Evolutionary conservation across 345 rosid genomes (phyloP), one percentile per base, ranked within the genome.

Genomic region (Leavenworthia alabamica): DNA sequence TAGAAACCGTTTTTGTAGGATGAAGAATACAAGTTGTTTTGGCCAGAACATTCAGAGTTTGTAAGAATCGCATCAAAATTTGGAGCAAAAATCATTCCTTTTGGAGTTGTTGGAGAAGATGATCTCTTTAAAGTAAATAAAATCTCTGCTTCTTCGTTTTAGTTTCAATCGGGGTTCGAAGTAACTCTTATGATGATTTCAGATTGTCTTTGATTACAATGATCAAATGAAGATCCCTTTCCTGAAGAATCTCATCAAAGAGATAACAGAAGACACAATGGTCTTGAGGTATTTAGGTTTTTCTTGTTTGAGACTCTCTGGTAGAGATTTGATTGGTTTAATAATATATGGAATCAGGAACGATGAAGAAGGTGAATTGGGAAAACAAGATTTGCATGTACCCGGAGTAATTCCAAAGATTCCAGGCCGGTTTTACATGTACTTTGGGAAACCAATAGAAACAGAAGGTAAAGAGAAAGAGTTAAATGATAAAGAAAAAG

Each of bases 31-130:
- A 84, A 82, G 75, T 49, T 84, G 51, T 73, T 84, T 58, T 86
- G 94, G 96, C 90, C 90, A 6, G 82, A 86, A 37, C 83, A 72
- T 17, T 73, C 80, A 3, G 96, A 89, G 71, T 86, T 89, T 62
- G 83, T 84, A 8, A 86, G 90, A 57, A 73, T 82, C 66, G 89
- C 94, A 22, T 80, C 96, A n/a, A 79, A 73, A 58, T 82, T 84
- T 60, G 94, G 89, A 35, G 89, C 94, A 54, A 89, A 79, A 45
- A 89, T 86, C 48, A 70, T 89, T 48, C 94, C 96, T 56, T 86
- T 82, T 33, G 86, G 86, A 0, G 56, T 60, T 3, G 84, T 86
- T 20, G 96, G 96, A 77, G 96, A 86, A 72, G 96, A 89, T 64
- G 94, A 89, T 68, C 3, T 83, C n/a, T 48, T 36, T 27, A 41